phyloP scores from a whole-genome alignment of 2,329 filamentous ascomycete genomes.

The Colletotrichum acutatum region DNA sequence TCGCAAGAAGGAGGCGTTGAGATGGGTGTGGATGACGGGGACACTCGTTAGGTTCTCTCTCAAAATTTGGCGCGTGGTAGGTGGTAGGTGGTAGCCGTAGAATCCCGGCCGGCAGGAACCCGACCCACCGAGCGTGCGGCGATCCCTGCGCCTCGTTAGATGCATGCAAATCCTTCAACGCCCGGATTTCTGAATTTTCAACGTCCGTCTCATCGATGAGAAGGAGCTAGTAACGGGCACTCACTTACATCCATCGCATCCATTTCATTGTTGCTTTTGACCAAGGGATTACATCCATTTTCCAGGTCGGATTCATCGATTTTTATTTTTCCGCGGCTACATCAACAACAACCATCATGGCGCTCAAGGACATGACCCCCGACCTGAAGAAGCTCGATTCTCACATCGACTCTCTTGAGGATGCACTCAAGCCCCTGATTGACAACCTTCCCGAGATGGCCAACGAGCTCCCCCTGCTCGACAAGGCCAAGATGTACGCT shows the following conservation, averaged over 20 bases:
- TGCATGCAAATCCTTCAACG: slow-evolving; percentile 26
- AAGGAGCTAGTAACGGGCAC: background rate
- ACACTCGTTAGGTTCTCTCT: slow-evolving; percentile 7
- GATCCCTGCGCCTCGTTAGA: slow-evolving; percentile 18
- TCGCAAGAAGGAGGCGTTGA: slow-evolving; percentile 24
- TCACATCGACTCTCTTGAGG: slow-evolving; percentile 83
- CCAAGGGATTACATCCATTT: no score
- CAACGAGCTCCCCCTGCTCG: slow-evolving; percentile 86
- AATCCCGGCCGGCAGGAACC: slow-evolving; percentile 21
- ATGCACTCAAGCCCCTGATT: slow-evolving; percentile 79
- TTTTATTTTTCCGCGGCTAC: background rate
- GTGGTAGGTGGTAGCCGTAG: slow-evolving; percentile 11
- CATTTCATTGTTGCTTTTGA: background rate
- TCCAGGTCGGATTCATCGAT: background rate
- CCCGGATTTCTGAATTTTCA: slow-evolving; percentile 34
- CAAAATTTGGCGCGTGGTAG: slow-evolving; percentile 29
- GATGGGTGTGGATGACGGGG: slow-evolving; percentile 24
- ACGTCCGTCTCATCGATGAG: slow-evolving; percentile 9
- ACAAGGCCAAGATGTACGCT: slow-evolving; percentile 95
- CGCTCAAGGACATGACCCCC: slow-evolving; percentile 67
- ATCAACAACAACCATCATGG: slow-evolving; percentile 43
- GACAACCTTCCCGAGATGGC: slow-evolving; percentile 73
- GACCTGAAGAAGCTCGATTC: slow-evolving; percentile 80
- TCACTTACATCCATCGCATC: slow-evolving; percentile 1
- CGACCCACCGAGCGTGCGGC: slow-evolving; percentile 17